Conservation (phyloP, 2,329 filamentous ascomycete species). For the Aspergillus oerlinghausenensis region DNA sequence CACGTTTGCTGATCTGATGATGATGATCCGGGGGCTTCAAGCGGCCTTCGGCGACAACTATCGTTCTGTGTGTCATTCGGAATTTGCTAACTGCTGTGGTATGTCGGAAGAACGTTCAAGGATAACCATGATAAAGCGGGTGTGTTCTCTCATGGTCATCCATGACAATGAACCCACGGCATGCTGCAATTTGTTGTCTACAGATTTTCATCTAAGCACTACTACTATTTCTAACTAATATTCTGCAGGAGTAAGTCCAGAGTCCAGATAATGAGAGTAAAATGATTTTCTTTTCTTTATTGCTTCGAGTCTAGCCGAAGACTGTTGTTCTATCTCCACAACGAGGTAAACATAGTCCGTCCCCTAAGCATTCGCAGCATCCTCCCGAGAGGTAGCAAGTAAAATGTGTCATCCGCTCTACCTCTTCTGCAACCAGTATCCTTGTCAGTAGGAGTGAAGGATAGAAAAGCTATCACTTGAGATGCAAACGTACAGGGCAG, state of each 20-base stretch:
- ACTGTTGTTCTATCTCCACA: background rate
- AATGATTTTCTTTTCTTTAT: background rate
- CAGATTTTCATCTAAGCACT: background rate
- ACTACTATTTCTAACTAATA: background rate
- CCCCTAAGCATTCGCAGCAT: background rate
- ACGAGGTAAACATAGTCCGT: background rate
- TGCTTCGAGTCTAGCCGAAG: background rate
- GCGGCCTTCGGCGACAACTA: background rate
- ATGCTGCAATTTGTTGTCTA: background rate
- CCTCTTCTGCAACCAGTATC: background rate
- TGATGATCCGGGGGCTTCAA: background rate
- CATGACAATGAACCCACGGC: background rate
- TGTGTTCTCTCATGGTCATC: background rate
- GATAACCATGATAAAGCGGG: background rate
- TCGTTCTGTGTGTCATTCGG: background rate
- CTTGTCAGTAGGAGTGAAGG: background rate
- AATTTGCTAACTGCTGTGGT: background rate
- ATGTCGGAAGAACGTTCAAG: background rate
- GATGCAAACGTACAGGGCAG: slow-evolving; percentile 32
- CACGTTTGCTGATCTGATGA: background rate
- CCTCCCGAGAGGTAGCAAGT: background rate
- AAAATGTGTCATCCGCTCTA: background rate
- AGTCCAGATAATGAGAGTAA: background rate
- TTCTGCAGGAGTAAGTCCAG: background rate
- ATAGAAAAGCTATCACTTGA: background rate